A percentile compares a stretch with the other conserved stretches of the same genome.
phyloP scores from a whole-genome alignment of 73 alveolate genomes.

The Durusdinium trenchii region DNA sequence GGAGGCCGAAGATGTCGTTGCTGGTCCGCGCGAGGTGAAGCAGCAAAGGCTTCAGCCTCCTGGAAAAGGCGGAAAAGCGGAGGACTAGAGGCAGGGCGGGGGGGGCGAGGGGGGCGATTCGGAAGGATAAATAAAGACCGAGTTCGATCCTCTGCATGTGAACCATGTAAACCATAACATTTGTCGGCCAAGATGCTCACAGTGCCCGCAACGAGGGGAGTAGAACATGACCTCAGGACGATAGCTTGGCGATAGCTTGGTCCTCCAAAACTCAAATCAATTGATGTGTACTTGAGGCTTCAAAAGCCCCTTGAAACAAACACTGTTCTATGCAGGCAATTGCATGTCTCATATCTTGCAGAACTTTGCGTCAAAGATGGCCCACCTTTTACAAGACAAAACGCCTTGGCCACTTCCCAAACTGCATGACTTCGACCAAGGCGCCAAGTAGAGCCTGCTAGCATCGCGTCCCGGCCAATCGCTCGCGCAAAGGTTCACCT shows the following conservation, averaged over 20 bases:
- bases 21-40: neutral
- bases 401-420: too few species aligned
- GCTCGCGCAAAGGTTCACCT: slow-evolving; percentile 39
- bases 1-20: neutral
- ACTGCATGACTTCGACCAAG: too few species aligned
- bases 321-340: too few species aligned
- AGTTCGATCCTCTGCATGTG: neutral
- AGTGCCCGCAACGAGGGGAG: slow-evolving; percentile 27
- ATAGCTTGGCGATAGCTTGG: neutral
- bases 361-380: neutral
- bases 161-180: neutral
- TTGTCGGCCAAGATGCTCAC: neutral
- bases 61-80: too few species aligned
- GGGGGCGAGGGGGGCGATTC: neutral
- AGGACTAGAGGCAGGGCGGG: neutral
- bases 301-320: too few species aligned
- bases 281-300: too few species aligned
- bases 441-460: neutral
- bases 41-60: slow-evolving; percentile 30
- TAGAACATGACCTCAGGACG: slow-evolving; percentile 46
- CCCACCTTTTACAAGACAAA: neutral
- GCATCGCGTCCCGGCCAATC: slow-evolving; percentile 41
- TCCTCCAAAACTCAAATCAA: too few species aligned
- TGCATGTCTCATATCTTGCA: too few species aligned
- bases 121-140: neutral